Base-by-base conservation (phyloP, 768 basidiomycete species). In the Russula foetens region DNA sequence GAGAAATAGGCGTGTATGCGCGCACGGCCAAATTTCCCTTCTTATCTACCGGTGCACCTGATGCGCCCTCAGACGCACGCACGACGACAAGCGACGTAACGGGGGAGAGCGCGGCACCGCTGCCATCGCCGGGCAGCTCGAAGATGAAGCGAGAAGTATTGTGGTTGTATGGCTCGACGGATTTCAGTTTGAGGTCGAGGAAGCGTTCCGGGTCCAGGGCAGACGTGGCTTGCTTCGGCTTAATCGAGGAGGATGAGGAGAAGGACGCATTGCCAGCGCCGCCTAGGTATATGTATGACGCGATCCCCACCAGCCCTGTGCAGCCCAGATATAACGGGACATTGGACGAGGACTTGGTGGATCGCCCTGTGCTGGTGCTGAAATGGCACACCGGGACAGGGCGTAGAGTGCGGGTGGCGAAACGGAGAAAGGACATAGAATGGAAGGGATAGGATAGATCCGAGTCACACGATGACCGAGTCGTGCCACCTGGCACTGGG, bases 1-100 rank as follows among this genome's bases (percentile, higher is more conserved):
- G 74, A 23, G 94, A 94, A 65, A 92, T 83, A 54, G 97, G 93
- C 4, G 97, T 99, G 74, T 99, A 99, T 0, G 97, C 92, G 56
- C 93, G 83, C 65, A 88, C 79, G 73, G 94, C 83, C 53, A 92
- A 90, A 67, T 92, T 92, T 63, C 92, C 95, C 69, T 93, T 91
- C 68, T 73, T 77, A 71, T 86, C 86, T 63, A 88, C 38, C 75
- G 78, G 52, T 83, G 44, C 54, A 1, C 33, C 48, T 2, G n/a
- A 9, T 1, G 33, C 83, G 21, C 83, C 78, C 64, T 86, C 81
- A 0, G 88, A 84, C 17, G 92, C 77, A 73, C 84, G 88, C 67
- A 94, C 82, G 56, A 92, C 69, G 17, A 98, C 77, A 63, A 85
- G 88, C 0, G 89, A 90, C 14, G 92, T 80, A 56, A 93, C 78